These are phyloP conservation scores for Penicillium atrosanguineum DNA, from an alignment of 495 filamentous ascomycete species.

Conservation along the genomic window DNA sequence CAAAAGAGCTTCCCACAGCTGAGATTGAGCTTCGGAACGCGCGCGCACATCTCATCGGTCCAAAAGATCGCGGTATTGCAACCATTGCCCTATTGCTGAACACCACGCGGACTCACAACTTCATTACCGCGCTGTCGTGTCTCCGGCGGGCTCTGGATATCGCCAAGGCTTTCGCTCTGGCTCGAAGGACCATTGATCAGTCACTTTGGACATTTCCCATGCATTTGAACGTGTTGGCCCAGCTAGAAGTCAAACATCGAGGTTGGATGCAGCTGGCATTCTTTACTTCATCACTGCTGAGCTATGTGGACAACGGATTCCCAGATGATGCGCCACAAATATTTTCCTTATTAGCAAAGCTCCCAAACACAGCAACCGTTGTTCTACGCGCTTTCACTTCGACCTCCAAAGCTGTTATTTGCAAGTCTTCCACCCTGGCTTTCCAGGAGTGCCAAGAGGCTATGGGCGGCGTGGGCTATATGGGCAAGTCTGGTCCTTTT, in stretches of 20 bases:
- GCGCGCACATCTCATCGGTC: conserved; percentile 62
- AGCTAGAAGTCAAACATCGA: conserved; percentile 49
- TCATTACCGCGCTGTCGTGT: conserved; percentile 52
- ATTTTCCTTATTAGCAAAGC: conserved; percentile 15
- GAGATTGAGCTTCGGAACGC: conserved; percentile 62
- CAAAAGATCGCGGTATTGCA: conserved; percentile 56
- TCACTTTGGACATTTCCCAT: conserved; percentile 51
- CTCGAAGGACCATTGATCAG: conserved; percentile 46
- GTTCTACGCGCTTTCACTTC: conserved; percentile 63
- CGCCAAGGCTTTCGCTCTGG: conserved; percentile 52
- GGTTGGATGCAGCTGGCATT: conserved; percentile 57
- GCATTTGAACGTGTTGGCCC: conserved; percentile 59
- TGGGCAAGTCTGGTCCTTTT: conserved; percentile 35
- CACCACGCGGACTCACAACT: conserved; percentile 62
- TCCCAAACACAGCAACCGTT: conserved; percentile 20
- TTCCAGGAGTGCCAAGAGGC: conserved; percentile 64
- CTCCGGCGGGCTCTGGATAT: conserved; percentile 60
- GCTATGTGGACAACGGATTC: conserved; percentile 45
- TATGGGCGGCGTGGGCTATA: conserved; percentile 70
- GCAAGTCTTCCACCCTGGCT: conserved; percentile 50
- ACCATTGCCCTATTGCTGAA: conserved; percentile 64
- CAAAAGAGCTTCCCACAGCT: conserved; percentile 65
- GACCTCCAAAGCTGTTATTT: conserved; percentile 58
- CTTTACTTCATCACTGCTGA: conserved; percentile 57
- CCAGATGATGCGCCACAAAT: conserved; percentile 1